Evolutionary conservation across 306 rosid species (phyloP).

Genomic region (Notholithocarpus densiflorus): DNA sequence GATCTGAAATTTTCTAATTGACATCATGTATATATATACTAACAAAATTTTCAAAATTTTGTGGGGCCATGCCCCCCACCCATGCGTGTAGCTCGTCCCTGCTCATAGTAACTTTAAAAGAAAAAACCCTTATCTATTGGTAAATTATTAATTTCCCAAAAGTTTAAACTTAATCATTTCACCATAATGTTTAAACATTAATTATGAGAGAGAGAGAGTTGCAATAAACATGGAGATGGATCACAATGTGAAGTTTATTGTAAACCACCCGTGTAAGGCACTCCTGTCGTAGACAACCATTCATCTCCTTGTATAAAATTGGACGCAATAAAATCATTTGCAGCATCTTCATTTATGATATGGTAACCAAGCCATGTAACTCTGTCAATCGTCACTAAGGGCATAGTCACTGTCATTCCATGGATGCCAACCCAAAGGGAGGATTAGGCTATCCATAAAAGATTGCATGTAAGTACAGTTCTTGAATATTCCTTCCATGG

Average conservation of each 20-base stretch:
- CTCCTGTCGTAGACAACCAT: constrained; percentile 41
- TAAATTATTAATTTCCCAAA: no score
- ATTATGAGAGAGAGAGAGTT: no score
- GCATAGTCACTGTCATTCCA: constrained; percentile 45
- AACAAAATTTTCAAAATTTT: no score
- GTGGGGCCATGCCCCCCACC: no score
- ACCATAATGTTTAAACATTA: no score
- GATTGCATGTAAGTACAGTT: constrained; percentile 37
- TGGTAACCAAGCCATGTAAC: constrained; percentile 16
- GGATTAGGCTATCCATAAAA: constrained; percentile 44
- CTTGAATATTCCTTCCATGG: constrained; percentile 62
- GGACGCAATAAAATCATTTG: constrained; percentile 33
- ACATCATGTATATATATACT: no score
- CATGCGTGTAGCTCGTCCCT: no score
- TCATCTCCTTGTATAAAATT: constrained; percentile 41
- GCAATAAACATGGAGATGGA: no score
- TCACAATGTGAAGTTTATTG: neutral
- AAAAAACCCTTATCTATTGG: no score
- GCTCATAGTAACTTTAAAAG: no score
- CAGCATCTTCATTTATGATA: constrained; percentile 10
- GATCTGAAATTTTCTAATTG: no score
- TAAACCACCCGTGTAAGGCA: constrained; percentile 40
- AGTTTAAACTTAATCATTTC: no score
- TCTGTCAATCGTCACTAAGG: constrained; percentile 28
- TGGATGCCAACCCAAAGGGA: constrained; percentile 56